These are phyloP conservation scores for Anastatica hierochuntica DNA, from an alignment of 345 rosid species.

Conservation along the genomic window DNA sequence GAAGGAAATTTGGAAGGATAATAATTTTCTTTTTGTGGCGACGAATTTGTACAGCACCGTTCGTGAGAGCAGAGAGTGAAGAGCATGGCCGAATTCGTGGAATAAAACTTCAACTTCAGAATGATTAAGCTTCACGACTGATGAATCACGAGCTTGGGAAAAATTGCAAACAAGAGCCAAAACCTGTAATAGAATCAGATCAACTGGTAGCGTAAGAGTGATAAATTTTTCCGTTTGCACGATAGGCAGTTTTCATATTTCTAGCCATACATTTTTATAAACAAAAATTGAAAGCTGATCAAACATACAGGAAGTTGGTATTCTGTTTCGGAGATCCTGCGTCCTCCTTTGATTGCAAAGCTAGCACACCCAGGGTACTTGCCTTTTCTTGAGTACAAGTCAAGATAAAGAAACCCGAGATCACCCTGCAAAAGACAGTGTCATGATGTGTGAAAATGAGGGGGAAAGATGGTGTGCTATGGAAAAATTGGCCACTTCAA, in stretches of 20 bases:
- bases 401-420: slow-evolving; percentile 84
- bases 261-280: background rate
- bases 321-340: slow-evolving; percentile 67
- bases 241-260: too few relatives aligned
- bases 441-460: slow-evolving; percentile 7
- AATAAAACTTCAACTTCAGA: slow-evolving; percentile 84
- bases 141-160: slow-evolving; percentile 37
- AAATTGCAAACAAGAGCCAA: slow-evolving; percentile 92
- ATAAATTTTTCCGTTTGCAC: background rate
- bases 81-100: slow-evolving; percentile 97
- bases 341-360: slow-evolving; percentile 86
- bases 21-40: background rate
- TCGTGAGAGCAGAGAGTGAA: slow-evolving; percentile 85
- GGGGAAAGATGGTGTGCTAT: background rate
- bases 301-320: slow-evolving; percentile 88
- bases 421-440: slow-evolving; percentile 54
- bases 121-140: slow-evolving; percentile 70
- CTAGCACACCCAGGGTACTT: slow-evolving; percentile 98
- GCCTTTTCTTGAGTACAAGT: slow-evolving; percentile 70
- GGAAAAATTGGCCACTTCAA: background rate
- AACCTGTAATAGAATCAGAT: slow-evolving; percentile 40
- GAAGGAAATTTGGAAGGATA: background rate
- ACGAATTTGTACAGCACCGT: slow-evolving; percentile 44
- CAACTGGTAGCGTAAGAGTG: slow-evolving; percentile 7
- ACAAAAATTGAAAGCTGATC: too few relatives aligned